phyloP scores from a whole-genome alignment of 805 yeast species.

The Saccharomycopsis fermentans region DNA sequence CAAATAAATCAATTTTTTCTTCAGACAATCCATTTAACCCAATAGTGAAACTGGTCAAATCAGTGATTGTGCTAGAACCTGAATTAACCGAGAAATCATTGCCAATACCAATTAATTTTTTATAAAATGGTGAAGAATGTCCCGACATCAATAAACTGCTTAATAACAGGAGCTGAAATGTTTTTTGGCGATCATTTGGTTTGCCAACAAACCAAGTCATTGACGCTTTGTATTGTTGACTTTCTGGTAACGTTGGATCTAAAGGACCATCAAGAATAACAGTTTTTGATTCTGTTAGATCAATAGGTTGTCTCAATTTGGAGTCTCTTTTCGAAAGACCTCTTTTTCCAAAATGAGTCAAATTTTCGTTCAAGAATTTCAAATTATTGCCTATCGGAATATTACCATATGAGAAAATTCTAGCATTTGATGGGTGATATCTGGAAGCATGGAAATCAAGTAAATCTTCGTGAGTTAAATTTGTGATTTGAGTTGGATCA shows the following conservation, averaged over 20 bases:
- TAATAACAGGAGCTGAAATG: constrained; percentile 63
- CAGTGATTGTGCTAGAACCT: constrained; percentile 77
- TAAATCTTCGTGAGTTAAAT: constrained; percentile 63
- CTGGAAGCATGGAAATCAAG: constrained; percentile 61
- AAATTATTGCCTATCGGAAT: constrained; percentile 56
- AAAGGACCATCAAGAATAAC: constrained; percentile 58
- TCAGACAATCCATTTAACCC: constrained; percentile 70
- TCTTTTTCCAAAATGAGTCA: constrained; percentile 45
- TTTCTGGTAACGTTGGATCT: constrained; percentile 62
- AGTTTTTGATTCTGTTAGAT: constrained; percentile 26
- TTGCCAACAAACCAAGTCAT: constrained; percentile 82
- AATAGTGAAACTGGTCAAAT: constrained; percentile 65
- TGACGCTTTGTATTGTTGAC: constrained; percentile 68
- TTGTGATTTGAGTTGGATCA: constrained; percentile 74
- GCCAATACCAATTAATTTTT: constrained; percentile 74
- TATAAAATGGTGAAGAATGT: constrained; percentile 83
- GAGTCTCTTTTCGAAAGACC: constrained; percentile 25
- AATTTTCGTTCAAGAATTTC: constrained; percentile 41
- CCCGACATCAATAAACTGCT: constrained; percentile 75
- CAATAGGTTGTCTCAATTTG: constrained; percentile 33
- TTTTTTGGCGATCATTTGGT: constrained; percentile 57
- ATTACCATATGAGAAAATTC: constrained; percentile 80
- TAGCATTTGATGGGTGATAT: constrained; percentile 87
- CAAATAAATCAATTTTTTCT: constrained; percentile 37
- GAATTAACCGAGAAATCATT: constrained; percentile 80